A percentile compares a stretch with the other conserved stretches of the same genome.
These are phyloP conservation scores for Sugiyamaella paludigena DNA, from an alignment of 1,139 yeast species.

Conservation along the genomic window DNA sequence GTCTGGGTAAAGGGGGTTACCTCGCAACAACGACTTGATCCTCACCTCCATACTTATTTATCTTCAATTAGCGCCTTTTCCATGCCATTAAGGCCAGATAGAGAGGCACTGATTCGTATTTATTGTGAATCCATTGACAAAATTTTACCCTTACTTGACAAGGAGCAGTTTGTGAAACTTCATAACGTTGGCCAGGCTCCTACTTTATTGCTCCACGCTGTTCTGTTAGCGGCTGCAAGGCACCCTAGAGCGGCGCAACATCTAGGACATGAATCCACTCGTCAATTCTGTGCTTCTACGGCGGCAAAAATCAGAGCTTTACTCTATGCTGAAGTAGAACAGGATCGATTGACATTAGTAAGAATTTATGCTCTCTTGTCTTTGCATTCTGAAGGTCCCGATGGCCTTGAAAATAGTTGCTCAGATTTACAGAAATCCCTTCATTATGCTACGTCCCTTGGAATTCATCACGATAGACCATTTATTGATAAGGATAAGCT, in stretches of 20 bases:
- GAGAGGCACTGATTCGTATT: conserved; percentile 39
- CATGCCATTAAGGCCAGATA: conserved; percentile 36
- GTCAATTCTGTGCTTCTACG: conserved; percentile 37
- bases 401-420: conserved; percentile 43
- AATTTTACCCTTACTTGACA: conserved; percentile 42
- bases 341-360: conserved; percentile 42
- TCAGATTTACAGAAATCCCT: conserved; percentile 41
- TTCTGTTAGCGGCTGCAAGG: conserved; percentile 42
- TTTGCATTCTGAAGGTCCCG: conserved; percentile 35
- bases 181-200: conserved; percentile 41
- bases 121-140: conserved; percentile 41
- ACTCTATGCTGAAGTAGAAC: conserved; percentile 45
- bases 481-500: conserved; percentile 36
- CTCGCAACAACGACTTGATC: conserved; percentile 32
- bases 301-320: conserved; percentile 43
- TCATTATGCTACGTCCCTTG: conserved; percentile 42
- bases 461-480: conserved; percentile 41
- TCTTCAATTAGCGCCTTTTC: conserved; percentile 42
- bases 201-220: conserved; percentile 41
- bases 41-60: conserved; percentile 37
- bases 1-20: conserved; percentile 40
- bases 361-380: conserved; percentile 38
- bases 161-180: conserved; percentile 37
- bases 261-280: conserved; percentile 34
- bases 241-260: conserved; percentile 40